These are phyloP conservation scores for Pythium guiyangense DNA, from an alignment of 352 stramenopile genomes.

Conservation along the genomic window DNA sequence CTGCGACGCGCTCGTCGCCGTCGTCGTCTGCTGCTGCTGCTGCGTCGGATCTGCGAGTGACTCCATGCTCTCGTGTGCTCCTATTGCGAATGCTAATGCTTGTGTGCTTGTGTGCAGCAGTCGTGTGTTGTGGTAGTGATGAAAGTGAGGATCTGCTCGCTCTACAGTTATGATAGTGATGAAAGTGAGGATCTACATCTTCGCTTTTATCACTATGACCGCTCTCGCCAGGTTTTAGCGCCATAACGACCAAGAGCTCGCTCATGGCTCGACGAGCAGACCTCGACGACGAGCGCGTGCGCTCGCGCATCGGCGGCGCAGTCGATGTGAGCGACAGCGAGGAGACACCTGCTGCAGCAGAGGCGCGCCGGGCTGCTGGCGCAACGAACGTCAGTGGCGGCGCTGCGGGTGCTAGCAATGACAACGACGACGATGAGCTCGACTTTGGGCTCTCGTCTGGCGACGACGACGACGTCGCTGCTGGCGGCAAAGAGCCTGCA, in stretches of 20 bases:
- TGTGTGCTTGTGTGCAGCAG: too few relatives aligned
- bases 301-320: background rate
- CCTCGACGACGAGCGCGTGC: background rate
- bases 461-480: conserved; percentile 28
- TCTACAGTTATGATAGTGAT: too few relatives aligned
- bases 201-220: too few relatives aligned
- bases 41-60: conserved; percentile 9
- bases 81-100: too few relatives aligned
- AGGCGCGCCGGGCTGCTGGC: conserved; percentile 7
- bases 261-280: conserved; percentile 4
- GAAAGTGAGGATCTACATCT: too few relatives aligned
- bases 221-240: background rate
- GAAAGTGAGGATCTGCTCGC: too few relatives aligned
- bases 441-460: conserved; percentile 55
- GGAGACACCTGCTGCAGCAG: conserved; percentile 7
- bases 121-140: too few relatives aligned
- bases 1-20: background rate
- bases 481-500: conserved; percentile 17
- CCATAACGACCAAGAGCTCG: background rate
- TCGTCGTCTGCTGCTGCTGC: background rate
- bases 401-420: background rate
- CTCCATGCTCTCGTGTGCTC: background rate
- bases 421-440: conserved; percentile 20
- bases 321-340: conserved; percentile 7
- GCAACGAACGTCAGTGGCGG: conserved; percentile 12